Evolutionary conservation across 2,329 filamentous ascomycete genomes (phyloP).

Genomic region (Diaporthe aspalathi): DNA sequence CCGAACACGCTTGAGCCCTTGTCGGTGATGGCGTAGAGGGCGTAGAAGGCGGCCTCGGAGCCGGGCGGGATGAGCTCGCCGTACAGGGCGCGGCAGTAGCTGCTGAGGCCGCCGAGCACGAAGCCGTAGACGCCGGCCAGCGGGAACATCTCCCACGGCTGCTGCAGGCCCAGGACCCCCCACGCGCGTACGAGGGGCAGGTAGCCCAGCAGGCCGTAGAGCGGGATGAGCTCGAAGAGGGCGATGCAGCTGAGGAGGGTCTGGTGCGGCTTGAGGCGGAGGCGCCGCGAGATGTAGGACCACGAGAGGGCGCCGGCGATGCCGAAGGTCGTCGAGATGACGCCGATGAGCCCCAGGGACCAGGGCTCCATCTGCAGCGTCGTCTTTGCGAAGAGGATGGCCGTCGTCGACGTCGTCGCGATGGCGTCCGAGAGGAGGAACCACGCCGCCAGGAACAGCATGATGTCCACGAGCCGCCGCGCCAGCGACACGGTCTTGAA

Average conservation of each 20-base stretch:
- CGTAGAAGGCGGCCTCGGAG: constrained; percentile 95
- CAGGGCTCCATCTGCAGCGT: constrained; percentile 89
- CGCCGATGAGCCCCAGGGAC: constrained; percentile 90
- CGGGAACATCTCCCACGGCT: constrained; percentile 97
- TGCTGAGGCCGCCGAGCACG: constrained; percentile 90
- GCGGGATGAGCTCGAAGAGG: constrained; percentile 90
- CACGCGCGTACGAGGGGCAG: constrained; percentile 80
- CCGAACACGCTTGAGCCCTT: constrained; percentile 96
- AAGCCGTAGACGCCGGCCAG: constrained; percentile 91
- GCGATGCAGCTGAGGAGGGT: constrained; percentile 93
- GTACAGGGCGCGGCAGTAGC: constrained; percentile 92
- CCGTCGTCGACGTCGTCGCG: constrained; percentile 93
- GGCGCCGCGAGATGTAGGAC: constrained; percentile 78
- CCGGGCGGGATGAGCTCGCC: constrained; percentile 94
- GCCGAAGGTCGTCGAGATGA: constrained; percentile 86
- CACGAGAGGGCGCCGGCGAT: constrained; percentile 91
- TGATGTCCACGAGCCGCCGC: constrained; percentile 76
- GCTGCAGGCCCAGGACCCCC: constrained; percentile 87
- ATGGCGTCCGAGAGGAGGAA: constrained; percentile 95
- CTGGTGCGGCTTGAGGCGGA: constrained; percentile 80
- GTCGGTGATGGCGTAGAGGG: constrained; percentile 96
- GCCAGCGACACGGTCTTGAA: constrained; percentile 84
- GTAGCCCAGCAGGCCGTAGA: constrained; percentile 92
- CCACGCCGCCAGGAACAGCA: constrained; percentile 88
- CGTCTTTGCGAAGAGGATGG: constrained; percentile 95